Conservation (phyloP, 2,329 filamentous ascomycete genomes). For the Aureobasidium sp. region DNA sequence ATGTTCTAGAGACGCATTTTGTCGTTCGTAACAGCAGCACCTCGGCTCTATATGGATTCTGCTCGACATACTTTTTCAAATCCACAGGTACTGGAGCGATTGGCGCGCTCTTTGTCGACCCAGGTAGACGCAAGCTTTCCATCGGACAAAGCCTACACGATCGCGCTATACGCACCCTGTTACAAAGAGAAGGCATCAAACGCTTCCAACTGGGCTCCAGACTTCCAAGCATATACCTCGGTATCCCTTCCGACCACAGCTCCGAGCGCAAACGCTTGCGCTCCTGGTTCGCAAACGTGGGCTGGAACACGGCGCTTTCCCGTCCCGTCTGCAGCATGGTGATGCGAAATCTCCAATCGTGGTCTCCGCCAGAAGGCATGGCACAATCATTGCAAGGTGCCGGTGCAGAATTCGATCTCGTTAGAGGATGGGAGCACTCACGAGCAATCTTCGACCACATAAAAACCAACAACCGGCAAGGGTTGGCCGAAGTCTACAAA, state of each 20-base stretch:
- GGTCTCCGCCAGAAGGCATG: conserved; percentile 71
- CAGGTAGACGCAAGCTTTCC: conserved; percentile 66
- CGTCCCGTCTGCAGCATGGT: conserved; percentile 63
- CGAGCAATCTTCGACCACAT: conserved; percentile 69
- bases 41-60: conserved; percentile 84
- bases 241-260: conserved; percentile 64
- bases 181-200: conserved; percentile 65
- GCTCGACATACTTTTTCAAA: conserved; percentile 75
- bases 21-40: conserved; percentile 93
- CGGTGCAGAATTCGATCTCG: conserved; percentile 73
- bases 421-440: conserved; percentile 71
- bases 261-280: conserved; percentile 54
- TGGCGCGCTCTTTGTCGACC: conserved; percentile 84
- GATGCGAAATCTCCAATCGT: conserved; percentile 63
- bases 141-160: conserved; percentile 87
- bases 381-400: conserved; percentile 65
- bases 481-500: conserved; percentile 72
- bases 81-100: conserved; percentile 66
- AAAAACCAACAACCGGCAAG: conserved; percentile 64
- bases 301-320: conserved; percentile 66
- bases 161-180: conserved; percentile 68
- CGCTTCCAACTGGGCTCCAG: conserved; percentile 75
- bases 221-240: conserved; percentile 78
- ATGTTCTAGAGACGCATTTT: conserved; percentile 76
- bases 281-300: conserved; percentile 84